Evolutionary conservation across 2,329 filamentous ascomycete species (phyloP).

Genomic region (Decorospora gaudefroyi): DNA sequence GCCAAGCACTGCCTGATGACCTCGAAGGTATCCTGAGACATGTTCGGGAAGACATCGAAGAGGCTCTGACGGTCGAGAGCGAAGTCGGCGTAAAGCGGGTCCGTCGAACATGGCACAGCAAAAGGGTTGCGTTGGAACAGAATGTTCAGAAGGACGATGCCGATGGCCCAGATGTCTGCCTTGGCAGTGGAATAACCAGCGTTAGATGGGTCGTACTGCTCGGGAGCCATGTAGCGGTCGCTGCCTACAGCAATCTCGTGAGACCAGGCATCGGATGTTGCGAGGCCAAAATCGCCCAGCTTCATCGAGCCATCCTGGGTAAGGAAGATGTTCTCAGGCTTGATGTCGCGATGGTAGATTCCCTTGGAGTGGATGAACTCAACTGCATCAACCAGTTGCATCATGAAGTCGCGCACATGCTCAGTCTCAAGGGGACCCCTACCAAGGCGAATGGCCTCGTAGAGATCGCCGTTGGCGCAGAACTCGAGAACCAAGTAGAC

Average conservation of each 20-base stretch:
- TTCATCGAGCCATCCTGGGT: conserved; percentile 87
- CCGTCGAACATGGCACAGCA: conserved; percentile 84
- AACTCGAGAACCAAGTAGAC: conserved; percentile 93
- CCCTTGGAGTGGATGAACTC: conserved; percentile 88
- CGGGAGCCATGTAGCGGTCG: conserved; percentile 98
- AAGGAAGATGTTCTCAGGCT: conserved; percentile 98
- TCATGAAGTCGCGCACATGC: conserved; percentile 96
- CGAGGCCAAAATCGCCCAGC: conserved; percentile 93
- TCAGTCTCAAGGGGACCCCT: conserved; percentile 91
- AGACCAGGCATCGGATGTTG: conserved; percentile 86
- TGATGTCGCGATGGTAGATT: conserved; percentile 96
- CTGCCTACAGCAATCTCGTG: conserved; percentile 93
- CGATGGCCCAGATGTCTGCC: conserved; percentile 96
- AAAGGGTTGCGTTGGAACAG: conserved; percentile 97
- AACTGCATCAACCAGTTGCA: conserved; percentile 87
- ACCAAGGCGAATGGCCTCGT: conserved; percentile 90
- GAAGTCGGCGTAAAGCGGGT: conserved; percentile 91
- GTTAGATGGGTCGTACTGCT: conserved; percentile 90
- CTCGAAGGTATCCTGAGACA: conserved; percentile 98
- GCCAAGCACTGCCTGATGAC: conserved; percentile 90
- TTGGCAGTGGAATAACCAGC: conserved; percentile 89
- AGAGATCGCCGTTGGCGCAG: conserved; percentile 92
- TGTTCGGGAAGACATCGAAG: conserved; percentile 96
- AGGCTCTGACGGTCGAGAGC: conserved; percentile 90
- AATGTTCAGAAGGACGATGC: conserved; percentile 94